phyloP scores from a whole-genome alignment of 2,329 filamentous ascomycete genomes.

The Cercospora beticola region DNA sequence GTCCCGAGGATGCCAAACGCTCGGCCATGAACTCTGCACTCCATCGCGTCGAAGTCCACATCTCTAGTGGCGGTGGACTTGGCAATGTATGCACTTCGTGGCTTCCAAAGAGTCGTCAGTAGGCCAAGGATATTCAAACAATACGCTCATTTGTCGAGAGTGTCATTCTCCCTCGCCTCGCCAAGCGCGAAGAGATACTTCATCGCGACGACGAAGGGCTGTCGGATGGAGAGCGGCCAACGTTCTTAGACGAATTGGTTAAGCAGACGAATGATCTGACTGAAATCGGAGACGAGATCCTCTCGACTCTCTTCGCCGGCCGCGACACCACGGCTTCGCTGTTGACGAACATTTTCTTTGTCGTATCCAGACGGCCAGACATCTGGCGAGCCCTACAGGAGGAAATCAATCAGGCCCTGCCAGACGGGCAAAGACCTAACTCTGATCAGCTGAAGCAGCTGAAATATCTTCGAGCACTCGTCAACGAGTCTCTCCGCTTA shows the following conservation, averaged over 20 bases:
- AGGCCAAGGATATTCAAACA: conserved; percentile 8
- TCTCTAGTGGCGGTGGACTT: not conserved
- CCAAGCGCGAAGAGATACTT: conserved; percentile 5
- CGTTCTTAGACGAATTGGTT: conserved; percentile 59
- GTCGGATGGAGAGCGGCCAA: conserved; percentile 37
- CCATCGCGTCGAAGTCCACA: not conserved
- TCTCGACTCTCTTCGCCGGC: conserved; percentile 51
- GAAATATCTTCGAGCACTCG: conserved; percentile 51
- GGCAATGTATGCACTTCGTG: conserved; percentile 2
- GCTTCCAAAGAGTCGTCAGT: conserved; percentile 3
- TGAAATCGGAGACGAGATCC: conserved; percentile 42
- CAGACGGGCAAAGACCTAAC: conserved; percentile 42
- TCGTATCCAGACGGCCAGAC: conserved; percentile 17
- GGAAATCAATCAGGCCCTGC: conserved; percentile 21
- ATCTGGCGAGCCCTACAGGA: conserved; percentile 19
- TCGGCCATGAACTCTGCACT: not conserved
- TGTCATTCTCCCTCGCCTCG: conserved; percentile 3
- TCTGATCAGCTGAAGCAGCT: conserved; percentile 22
- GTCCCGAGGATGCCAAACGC: not conserved
- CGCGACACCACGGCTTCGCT: conserved; percentile 52
- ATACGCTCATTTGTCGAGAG: conserved; percentile 9
- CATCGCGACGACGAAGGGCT: conserved; percentile 8
- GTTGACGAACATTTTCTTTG: conserved; percentile 43
- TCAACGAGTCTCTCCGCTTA: conserved; percentile 66
- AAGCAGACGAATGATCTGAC: conserved; percentile 45